Conservation (phyloP, 228 moss, liverwort and hornwort genomes). For the Sphagnum fallax region DNA sequence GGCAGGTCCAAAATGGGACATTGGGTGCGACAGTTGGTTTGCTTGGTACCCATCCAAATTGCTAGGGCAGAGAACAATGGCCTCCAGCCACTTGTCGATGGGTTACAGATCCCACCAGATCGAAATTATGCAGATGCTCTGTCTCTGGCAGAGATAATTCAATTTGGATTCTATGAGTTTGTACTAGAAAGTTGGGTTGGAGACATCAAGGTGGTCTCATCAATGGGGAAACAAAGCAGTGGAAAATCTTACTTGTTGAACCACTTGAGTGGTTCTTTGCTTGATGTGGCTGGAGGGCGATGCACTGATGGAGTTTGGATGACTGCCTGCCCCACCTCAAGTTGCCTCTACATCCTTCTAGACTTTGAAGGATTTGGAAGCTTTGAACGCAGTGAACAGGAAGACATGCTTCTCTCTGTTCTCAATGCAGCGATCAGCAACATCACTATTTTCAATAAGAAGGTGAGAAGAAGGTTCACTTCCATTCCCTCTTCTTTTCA, state of each 20-base stretch:
- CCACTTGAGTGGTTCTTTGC: conserved; percentile 44
- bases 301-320: conserved; percentile 62
- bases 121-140: conserved; percentile 27
- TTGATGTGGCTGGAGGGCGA: conserved; percentile 49
- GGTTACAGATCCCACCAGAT: conserved; percentile 25
- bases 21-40: conserved; percentile 31
- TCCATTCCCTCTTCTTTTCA: no score
- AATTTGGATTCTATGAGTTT: conserved; percentile 40
- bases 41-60: conserved; percentile 41
- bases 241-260: conserved; percentile 48
- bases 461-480: conserved; percentile 6
- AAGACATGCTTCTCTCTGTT: conserved; percentile 46
- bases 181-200: conserved; percentile 28
- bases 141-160: conserved; percentile 20
- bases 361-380: conserved; percentile 50
- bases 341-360: conserved; percentile 39
- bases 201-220: conserved; percentile 41
- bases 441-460: conserved; percentile 42
- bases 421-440: conserved; percentile 53
- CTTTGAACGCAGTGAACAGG: conserved; percentile 50
- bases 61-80: conserved; percentile 43
- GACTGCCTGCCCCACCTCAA: conserved; percentile 21
- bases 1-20: conserved; percentile 9
- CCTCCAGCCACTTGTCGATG: conserved; percentile 33
- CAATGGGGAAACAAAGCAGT: conserved; percentile 64